A percentile compares a stretch with the other conserved stretches of the same genome.
Evolutionary conservation across 805 yeast genomes (phyloP).

Genomic region (Ogataea pilisensis): DNA sequence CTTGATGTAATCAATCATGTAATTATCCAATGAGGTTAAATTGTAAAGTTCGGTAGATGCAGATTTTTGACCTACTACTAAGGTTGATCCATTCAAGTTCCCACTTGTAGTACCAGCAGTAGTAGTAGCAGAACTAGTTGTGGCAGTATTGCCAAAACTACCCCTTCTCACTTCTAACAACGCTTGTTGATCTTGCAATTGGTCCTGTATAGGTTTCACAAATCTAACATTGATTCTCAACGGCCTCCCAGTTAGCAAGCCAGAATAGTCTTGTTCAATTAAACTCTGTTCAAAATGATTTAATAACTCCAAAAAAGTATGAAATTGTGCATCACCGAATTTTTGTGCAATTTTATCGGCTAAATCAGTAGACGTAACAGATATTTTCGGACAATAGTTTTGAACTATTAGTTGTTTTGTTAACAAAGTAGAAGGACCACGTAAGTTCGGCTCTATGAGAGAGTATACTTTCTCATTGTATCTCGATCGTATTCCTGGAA

Average conservation of each 20-base stretch:
- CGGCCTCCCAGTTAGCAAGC: constrained; percentile 4
- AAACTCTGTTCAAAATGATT: constrained; percentile 26
- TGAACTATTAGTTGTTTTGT: constrained; percentile 27
- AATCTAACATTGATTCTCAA: constrained; percentile 23
- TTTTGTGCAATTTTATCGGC: constrained; percentile 21
- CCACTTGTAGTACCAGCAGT: too few relatives aligned
- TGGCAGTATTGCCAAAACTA: constrained; percentile 10
- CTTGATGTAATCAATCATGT: constrained; percentile 20
- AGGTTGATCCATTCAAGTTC: constrained; percentile 5
- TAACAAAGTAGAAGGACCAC: constrained; percentile 27
- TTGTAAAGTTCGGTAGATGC: constrained; percentile 22
- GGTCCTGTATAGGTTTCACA: constrained; percentile 23
- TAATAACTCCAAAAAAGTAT: constrained; percentile 20
- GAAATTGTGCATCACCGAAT: constrained; percentile 12
- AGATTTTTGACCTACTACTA: constrained; percentile 1
- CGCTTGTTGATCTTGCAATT: constrained; percentile 21
- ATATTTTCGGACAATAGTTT: constrained; percentile 30
- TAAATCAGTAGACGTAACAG: constrained; percentile 24
- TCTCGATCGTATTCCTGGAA: constrained; percentile 17
- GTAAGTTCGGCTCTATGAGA: constrained; percentile 18
- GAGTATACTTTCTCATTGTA: constrained; percentile 15
- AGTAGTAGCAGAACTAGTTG: constrained; percentile 5
- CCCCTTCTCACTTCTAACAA: constrained; percentile 10
- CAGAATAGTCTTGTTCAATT: constrained; percentile 14
- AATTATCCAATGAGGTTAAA: constrained; percentile 11